Evolutionary conservation across 495 filamentous ascomycete species (phyloP).

Genomic region (Podospora australis): DNA sequence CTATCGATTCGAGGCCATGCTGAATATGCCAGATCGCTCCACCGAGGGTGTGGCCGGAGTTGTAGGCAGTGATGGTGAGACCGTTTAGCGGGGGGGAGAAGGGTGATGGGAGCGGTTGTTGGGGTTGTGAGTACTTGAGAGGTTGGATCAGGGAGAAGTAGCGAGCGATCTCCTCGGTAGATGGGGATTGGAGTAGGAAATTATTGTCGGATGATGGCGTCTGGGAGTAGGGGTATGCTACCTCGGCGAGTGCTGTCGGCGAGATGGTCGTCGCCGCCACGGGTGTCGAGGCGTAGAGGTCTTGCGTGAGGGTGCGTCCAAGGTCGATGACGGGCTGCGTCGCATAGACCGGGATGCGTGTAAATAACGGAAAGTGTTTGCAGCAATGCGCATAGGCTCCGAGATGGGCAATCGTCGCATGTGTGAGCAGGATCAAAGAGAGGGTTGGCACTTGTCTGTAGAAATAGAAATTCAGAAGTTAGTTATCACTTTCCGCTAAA

Average conservation of each 20-base stretch:
- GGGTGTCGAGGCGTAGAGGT: conserved; percentile 86
- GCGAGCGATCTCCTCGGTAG: conserved; percentile 75
- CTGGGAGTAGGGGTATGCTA: conserved; percentile 51
- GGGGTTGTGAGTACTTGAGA: conserved; percentile 94
- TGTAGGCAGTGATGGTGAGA: conserved; percentile 95
- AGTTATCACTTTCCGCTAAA: neutral
- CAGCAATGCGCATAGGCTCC: conserved; percentile 95
- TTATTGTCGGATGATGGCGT: conserved; percentile 37
- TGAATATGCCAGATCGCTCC: conserved; percentile 99
- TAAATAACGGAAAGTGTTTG: conserved; percentile 89
- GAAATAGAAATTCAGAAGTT: neutral
- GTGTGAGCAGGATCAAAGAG: conserved; percentile 89
- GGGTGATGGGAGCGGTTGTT: conserved; percentile 75
- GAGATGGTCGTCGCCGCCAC: conserved; percentile 74
- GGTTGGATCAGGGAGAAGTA: conserved; percentile 92
- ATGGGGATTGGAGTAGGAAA: conserved; percentile 76
- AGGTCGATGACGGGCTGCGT: conserved; percentile 89
- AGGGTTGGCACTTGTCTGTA: conserved; percentile 78
- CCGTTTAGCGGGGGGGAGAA: conserved; percentile 84
- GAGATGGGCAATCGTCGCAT: conserved; percentile 83
- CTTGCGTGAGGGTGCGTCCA: conserved; percentile 82
- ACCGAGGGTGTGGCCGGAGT: conserved; percentile 90
- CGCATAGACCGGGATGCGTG: conserved; percentile 90
- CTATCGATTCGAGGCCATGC: conserved; percentile 92
- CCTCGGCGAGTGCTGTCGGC: conserved; percentile 62